Conservation (phyloP, 2,329 filamentous ascomycete species). For the Harringtonia lauricola region DNA sequence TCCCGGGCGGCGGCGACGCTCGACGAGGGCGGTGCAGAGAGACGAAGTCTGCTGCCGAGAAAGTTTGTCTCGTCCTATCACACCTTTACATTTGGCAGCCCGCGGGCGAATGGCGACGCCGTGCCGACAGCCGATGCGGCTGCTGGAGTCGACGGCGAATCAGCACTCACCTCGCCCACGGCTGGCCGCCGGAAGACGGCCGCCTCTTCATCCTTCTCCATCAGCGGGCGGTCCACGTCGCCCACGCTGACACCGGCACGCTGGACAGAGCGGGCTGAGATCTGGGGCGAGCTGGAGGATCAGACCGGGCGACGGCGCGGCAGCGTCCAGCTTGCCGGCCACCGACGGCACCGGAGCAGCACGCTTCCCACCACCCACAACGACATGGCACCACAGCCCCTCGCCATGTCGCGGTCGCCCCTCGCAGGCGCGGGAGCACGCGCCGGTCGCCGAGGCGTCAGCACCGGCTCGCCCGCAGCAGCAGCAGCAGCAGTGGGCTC, state of each 20-base stretch:
- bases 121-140: not conserved
- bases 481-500: no score
- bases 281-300: conserved; percentile 83
- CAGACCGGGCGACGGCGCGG: conserved; percentile 29
- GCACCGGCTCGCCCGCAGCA: conserved; percentile 10
- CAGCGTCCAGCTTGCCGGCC: conserved; percentile 16
- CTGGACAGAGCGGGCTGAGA: conserved; percentile 62
- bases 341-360: conserved; percentile 32
- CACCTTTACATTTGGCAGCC: conserved; percentile 29
- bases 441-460: conserved; percentile 18
- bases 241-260: conserved; percentile 27
- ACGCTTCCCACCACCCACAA: conserved; percentile 28
- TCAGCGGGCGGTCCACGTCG: not conserved
- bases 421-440: not conserved
- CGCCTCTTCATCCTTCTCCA: conserved; percentile 5
- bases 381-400: conserved; percentile 19
- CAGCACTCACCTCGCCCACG: not conserved
- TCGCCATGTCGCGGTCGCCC: conserved; percentile 21
- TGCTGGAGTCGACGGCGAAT: not conserved
- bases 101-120: not conserved
- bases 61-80: conserved; percentile 26
- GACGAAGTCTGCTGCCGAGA: conserved; percentile 8
- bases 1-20: no score
- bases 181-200: conserved; percentile 26
- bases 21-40: no score